A percentile compares a stretch with the other conserved stretches of the same genome.
phyloP scores from a whole-genome alignment of 106 monocot genomes.

The Phalaenopsis equestris region DNA sequence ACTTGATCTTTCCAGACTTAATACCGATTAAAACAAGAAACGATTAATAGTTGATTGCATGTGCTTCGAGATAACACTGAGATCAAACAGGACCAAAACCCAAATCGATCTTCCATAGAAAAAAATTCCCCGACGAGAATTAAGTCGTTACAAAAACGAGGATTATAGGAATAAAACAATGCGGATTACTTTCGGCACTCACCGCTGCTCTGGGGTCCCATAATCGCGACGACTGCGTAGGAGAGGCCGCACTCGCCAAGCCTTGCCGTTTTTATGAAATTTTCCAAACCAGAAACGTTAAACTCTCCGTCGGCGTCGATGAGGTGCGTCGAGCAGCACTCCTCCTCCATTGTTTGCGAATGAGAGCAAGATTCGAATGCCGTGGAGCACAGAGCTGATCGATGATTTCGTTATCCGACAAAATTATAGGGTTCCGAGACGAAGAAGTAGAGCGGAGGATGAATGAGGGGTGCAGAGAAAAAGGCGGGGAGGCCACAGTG shows the following conservation, averaged over 20 bases:
- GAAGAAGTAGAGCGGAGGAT: background rate
- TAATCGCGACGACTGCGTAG: slow-evolving; percentile 42
- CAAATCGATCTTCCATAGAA: no score
- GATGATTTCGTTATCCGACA: no score
- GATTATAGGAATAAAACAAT: background rate
- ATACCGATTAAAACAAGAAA: no score
- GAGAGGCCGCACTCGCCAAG: slow-evolving; percentile 34
- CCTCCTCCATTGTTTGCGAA: background rate
- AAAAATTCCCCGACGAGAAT: no score
- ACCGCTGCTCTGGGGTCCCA: slow-evolving; percentile 53
- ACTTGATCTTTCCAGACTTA: no score
- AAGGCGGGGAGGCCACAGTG: background rate
- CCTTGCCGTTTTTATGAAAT: slow-evolving; percentile 21
- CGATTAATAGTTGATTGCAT: no score
- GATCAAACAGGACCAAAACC: no score
- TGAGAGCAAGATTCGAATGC: background rate
- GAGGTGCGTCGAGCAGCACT: slow-evolving; percentile 25
- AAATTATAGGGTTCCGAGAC: background rate
- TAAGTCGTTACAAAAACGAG: no score
- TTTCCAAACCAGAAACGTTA: slow-evolving; percentile 25
- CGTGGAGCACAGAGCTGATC: background rate
- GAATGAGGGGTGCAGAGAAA: background rate
- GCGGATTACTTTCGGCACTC: background rate
- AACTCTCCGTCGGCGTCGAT: slow-evolving; percentile 40
- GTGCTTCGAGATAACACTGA: no score